phyloP scores from a whole-genome alignment of 164 flowering plant species.

The Platanus orientalis region DNA sequence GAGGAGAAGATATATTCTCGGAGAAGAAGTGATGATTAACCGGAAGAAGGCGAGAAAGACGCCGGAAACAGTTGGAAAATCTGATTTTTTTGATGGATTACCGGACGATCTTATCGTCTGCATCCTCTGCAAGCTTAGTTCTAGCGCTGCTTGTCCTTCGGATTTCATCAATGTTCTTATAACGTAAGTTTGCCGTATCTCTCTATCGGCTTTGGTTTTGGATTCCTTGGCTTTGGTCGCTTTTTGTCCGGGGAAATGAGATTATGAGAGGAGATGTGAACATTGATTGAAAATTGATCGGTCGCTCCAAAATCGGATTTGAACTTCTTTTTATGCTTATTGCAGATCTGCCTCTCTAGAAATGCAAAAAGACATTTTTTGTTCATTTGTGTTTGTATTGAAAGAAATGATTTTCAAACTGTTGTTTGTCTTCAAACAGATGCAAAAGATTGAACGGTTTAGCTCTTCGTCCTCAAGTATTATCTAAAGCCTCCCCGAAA shows the following conservation, averaged over 20 bases:
- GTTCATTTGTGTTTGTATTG: no score
- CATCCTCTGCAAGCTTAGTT: conserved; percentile 55
- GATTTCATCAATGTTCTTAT: conserved; percentile 46
- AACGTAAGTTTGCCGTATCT: conserved; percentile 36
- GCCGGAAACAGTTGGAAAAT: conserved; percentile 8
- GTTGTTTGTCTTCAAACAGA: conserved; percentile 32
- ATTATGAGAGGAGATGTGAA: no score
- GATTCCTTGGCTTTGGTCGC: no score
- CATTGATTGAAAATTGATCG: no score
- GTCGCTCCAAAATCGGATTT: no score
- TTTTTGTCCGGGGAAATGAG: no score
- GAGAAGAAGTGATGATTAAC: neutral
- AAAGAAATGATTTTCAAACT: no score
- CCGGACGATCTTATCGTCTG: conserved; percentile 66
- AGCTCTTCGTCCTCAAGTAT: conserved; percentile 44
- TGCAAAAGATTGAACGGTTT: conserved; percentile 65
- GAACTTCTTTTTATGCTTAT: no score
- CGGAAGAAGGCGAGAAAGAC: conserved; percentile 26
- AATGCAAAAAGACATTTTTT: no score
- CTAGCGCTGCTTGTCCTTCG: conserved; percentile 46
- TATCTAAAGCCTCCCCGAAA: conserved; percentile 42
- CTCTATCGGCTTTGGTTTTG: no score
- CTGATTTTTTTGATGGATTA: conserved; percentile 51
- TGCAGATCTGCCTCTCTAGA: neutral
- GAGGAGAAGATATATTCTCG: conserved; percentile 15